Evolutionary conservation across 2,329 filamentous ascomycete species (phyloP).

Genomic region (Ascochyta koolunga): DNA sequence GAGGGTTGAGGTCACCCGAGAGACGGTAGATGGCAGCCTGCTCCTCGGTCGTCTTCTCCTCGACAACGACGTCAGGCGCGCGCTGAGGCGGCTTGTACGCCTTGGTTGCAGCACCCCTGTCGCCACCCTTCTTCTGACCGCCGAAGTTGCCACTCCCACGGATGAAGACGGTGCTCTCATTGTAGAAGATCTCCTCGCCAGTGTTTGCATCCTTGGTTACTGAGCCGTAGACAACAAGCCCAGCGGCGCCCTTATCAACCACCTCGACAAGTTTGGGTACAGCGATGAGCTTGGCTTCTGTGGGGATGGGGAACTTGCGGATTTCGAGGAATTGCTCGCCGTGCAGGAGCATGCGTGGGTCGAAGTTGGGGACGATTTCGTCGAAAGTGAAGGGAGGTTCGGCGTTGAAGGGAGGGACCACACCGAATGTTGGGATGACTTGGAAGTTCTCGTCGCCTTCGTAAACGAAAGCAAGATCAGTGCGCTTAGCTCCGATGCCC

Average conservation of each 20-base stretch:
- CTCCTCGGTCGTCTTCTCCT: constrained; percentile 85
- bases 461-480: constrained; percentile 84
- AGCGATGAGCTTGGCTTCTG: constrained; percentile 75
- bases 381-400: constrained; percentile 78
- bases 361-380: constrained; percentile 92
- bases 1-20: constrained; percentile 92
- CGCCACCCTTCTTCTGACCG: constrained; percentile 75
- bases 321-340: constrained; percentile 98
- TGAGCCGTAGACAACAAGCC: constrained; percentile 78
- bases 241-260: constrained; percentile 91
- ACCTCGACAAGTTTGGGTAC: constrained; percentile 87
- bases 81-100: constrained; percentile 79
- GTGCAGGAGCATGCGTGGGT: constrained; percentile 97
- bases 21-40: constrained; percentile 93
- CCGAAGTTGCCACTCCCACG: constrained; percentile 90
- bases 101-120: constrained; percentile 81
- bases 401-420: constrained; percentile 90
- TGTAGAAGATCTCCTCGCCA: constrained; percentile 94
- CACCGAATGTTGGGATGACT: constrained; percentile 91
- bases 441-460: constrained; percentile 94
- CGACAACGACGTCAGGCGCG: constrained; percentile 78
- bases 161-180: constrained; percentile 92
- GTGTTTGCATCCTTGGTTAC: constrained; percentile 84
- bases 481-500: constrained; percentile 88
- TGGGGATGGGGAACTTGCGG: constrained; percentile 89